Base-by-base conservation (phyloP, 2,329 filamentous ascomycete species). In the Penicillium freii region DNA sequence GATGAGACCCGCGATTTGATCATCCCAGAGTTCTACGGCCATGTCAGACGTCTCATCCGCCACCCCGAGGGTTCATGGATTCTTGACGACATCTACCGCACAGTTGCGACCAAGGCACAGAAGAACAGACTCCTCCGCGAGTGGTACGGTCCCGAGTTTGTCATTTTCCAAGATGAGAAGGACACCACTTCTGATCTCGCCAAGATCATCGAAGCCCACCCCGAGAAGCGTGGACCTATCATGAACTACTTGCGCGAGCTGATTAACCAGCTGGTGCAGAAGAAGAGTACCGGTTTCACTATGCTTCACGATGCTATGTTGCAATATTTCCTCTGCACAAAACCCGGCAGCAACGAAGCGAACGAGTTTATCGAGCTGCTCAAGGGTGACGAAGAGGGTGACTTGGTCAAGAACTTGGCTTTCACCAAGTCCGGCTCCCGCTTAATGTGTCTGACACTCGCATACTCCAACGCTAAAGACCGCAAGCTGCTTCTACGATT, bases 221-320 rank as follows among this genome's bases (percentile, higher is more conserved):
- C 93, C 1, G 91, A 92, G 78, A 97, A 97, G 82, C 85, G 91
- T 60, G 85, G 84, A 15, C 86, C 91, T 0, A 92, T 97, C 63
- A 90, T 97, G 87, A 88, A 88, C 71, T 89, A 90, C 70, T 81
- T 97, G 54, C 83, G 88, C 63, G 89, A 91, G 65, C 84, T 96
- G 77, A 94, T 96, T 80, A 96, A 97, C 76, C 86, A 89, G 61
- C 84, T 99, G 42, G 84, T 97, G 47, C 92, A 99, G 77, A 99
- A 99, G 84, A 94, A 94, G 78, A 87, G 94, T 78, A 95, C 91
- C 0, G 93, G 91, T 10, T 97, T 99, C 77, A 97, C 93, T 2
- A 95, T 99, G 84, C 84, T 99, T 21, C 95, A 99, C 75, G 94
- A 97, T 69, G 94, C 94, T 49, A 96, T 99, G 92, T 81, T 97